A percentile compares a stretch with the other conserved stretches of the same genome.
phyloP scores from a whole-genome alignment of 2,329 filamentous ascomycete genomes.

The Penicillium polonicum region DNA sequence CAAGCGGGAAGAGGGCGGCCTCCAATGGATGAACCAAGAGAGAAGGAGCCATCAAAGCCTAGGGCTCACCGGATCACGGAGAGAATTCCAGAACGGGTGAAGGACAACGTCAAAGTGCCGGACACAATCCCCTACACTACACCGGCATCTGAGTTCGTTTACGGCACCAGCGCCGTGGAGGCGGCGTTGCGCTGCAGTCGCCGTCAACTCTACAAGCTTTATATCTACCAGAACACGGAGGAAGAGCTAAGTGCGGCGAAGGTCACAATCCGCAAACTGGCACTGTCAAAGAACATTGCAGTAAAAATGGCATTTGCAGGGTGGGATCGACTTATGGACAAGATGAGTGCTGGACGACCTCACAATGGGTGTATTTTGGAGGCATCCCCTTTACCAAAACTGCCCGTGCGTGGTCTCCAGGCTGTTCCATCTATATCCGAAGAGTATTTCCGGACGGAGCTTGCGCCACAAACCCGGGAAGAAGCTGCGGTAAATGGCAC shows the following conservation, averaged over 20 bases:
- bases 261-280: conserved; percentile 40
- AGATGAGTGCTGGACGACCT: conserved; percentile 76
- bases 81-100: conserved; percentile 33
- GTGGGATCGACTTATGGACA: conserved; percentile 71
- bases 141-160: conserved; percentile 86
- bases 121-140: conserved; percentile 68
- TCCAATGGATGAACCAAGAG: conserved; percentile 1
- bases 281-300: conserved; percentile 48
- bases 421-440: conserved; percentile 46
- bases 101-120: conserved; percentile 38
- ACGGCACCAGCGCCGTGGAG: conserved; percentile 76
- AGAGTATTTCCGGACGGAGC: conserved; percentile 57
- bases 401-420: conserved; percentile 63
- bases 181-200: conserved; percentile 69
- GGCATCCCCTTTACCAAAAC: conserved; percentile 74
- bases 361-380: conserved; percentile 92
- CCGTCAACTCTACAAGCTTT: conserved; percentile 79
- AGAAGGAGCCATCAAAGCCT: conserved; percentile 10
- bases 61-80: conserved; percentile 25
- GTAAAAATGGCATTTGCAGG: conserved; percentile 60
- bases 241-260: conserved; percentile 48
- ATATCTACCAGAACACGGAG: conserved; percentile 65
- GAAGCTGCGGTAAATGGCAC: conserved; percentile 72
- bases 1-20: neutral
- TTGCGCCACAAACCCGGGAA: conserved; percentile 71